These are phyloP conservation scores for Plasmodium adleri DNA, from an alignment of 169 alveolate species.

Conservation along the genomic window DNA sequence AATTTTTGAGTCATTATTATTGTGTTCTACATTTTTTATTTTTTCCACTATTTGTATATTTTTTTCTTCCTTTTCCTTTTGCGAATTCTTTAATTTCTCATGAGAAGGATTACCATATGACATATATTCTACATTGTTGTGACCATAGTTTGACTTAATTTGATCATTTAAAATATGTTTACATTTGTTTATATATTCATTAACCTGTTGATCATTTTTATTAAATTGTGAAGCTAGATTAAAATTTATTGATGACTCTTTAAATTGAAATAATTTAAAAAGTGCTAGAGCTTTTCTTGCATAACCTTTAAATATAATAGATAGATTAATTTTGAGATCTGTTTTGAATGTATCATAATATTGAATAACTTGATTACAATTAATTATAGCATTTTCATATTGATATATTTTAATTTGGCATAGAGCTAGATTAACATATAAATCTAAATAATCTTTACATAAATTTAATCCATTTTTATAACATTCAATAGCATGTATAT, in stretches of 20 bases:
- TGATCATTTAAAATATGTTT: neutral
- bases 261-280: conserved; percentile 9
- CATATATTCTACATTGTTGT: no score
- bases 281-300: conserved; percentile 30
- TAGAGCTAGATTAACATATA: conserved; percentile 37
- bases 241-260: conserved; percentile 3
- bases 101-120: no score
- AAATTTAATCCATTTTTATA: conserved; percentile 30
- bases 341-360: conserved; percentile 16
- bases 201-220: neutral
- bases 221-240: neutral
- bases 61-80: neutral
- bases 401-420: conserved; percentile 38
- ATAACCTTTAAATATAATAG: conserved; percentile 21
- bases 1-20: neutral
- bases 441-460: conserved; percentile 35
- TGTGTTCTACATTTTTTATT: no score
- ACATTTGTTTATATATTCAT: conserved; percentile 18
- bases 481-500: conserved; percentile 41
- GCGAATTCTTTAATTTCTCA: neutral
- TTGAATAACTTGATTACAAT: conserved; percentile 29
- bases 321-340: conserved; percentile 2
- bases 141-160: neutral
- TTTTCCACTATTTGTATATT: neutral
- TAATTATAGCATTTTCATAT: conserved; percentile 32